Conservation (phyloP, 768 basidiomycete genomes). For the Scleroderma citrinum region DNA sequence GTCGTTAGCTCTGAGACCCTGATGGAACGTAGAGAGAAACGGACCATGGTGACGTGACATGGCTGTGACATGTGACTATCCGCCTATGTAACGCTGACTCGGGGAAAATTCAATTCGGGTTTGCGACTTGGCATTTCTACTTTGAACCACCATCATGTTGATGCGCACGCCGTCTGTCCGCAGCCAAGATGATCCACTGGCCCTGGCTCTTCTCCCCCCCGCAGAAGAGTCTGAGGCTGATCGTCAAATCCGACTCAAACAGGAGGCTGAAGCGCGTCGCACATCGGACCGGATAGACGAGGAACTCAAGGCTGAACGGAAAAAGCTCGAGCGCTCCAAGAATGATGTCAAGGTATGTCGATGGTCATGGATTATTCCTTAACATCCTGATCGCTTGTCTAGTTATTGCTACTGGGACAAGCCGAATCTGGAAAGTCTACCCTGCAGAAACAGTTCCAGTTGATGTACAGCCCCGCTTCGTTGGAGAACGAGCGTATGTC, state of each 20-base stretch:
- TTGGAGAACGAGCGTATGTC: slow-evolving; percentile 64
- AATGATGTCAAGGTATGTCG: slow-evolving; percentile 65
- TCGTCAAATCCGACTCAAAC: slow-evolving; percentile 51
- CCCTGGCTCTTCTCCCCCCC: slow-evolving; percentile 61
- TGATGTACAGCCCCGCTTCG: slow-evolving; percentile 72
- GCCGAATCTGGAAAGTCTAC: slow-evolving; percentile 78
- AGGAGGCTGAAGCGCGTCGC: slow-evolving; percentile 69
- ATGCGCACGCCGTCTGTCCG: slow-evolving; percentile 69
- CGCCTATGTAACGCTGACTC: slow-evolving; percentile 1
- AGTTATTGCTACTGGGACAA: slow-evolving; percentile 73
- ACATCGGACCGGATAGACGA: slow-evolving; percentile 81
- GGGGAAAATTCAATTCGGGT: neutral
- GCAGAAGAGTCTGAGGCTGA: slow-evolving; percentile 60
- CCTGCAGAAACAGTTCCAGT: slow-evolving; percentile 73
- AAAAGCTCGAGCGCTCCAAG: slow-evolving; percentile 56
- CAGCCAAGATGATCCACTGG: slow-evolving; percentile 72
- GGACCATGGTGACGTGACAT: slow-evolving; percentile 25
- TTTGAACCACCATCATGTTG: slow-evolving; percentile 31
- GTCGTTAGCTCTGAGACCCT: slow-evolving; percentile 8
- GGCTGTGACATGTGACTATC: slow-evolving; percentile 20
- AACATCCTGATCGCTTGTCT: slow-evolving; percentile 17
- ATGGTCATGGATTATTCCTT: neutral
- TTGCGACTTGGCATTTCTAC: slow-evolving; percentile 10
- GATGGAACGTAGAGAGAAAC: slow-evolving; percentile 18
- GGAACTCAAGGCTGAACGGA: slow-evolving; percentile 64